Evolutionary conservation across 305 asterid species (phyloP), one percentile per base, ranked within the genome.

Genomic region (Fraxinus angustifolia): DNA sequence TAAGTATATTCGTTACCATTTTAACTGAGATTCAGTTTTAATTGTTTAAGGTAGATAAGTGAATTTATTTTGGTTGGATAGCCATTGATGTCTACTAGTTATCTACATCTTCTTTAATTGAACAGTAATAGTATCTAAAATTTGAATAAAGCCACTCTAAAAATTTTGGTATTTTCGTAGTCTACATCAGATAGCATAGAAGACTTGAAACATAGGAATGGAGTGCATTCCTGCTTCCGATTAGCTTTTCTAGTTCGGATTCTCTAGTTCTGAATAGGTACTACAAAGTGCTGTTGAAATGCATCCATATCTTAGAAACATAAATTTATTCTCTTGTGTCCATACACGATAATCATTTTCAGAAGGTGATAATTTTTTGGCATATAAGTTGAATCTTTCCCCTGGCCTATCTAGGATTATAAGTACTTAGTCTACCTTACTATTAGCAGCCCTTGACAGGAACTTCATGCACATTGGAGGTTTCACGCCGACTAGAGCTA

Each of bases 381-480:
- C 50, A 42, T 11, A 42, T 42, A 42, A 40, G 50, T 40, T 40
- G n/a, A n/a, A n/a, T n/a, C 50, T 42, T 42, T 42, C 53, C 53
- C 53, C 53, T 10, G 53, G 53, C 53, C 53, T 38, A n/a, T 53
- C 16, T 33, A 53, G 0, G 28, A 26, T 4, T 76, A 53, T 40
- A 80, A 79, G 56, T 75, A 36, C 10, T 2, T 38, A 31, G 87
- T 89, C 88, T 6, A 88, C 86, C 85, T 78, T 85, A 1, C 0
- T 75, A 40, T 87, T 85, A 67, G 90, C 77, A 48, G 80, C 77
- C 50, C 87, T 83, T 16, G 93, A 87, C 26, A 87, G 50, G 79
- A 91, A 91, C 84, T 84, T 91, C 91, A 89, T 89, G 85, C 94
- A 91, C 6, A 91, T 87, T 72, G 94, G 94, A 42, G 94, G 89